Percentiles rank a stretch among this genome's conserved stretches.
These are phyloP conservation scores for Aphanomyces cochlioides DNA, from an alignment of 352 stramenopile species.

Conservation along the genomic window DNA sequence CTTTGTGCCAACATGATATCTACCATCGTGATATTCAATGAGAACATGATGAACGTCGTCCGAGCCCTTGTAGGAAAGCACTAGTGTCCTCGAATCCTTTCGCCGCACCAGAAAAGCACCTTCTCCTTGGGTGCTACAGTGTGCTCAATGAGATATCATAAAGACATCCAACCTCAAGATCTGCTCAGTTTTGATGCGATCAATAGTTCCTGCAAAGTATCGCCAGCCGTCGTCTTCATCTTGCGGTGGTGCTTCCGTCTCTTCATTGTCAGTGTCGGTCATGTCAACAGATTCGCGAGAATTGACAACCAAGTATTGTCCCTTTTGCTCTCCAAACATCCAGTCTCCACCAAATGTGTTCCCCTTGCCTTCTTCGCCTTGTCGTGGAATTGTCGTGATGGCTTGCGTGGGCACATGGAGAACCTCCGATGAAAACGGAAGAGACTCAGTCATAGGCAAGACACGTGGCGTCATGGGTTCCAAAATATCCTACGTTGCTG, in stretches of 20 bases:
- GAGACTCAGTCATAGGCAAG: neutral
- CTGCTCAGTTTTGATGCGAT: constrained; percentile 52
- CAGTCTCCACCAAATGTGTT: constrained; percentile 64
- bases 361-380: constrained; percentile 33
- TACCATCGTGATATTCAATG: constrained; percentile 63
- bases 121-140: constrained; percentile 45
- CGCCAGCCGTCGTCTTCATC: constrained; percentile 66
- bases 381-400: constrained; percentile 71
- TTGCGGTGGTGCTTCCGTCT: constrained; percentile 39
- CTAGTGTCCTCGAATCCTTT: constrained; percentile 75
- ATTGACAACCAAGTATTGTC: constrained; percentile 63
- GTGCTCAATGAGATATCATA: neutral
- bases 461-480: neutral
- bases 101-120: constrained; percentile 75
- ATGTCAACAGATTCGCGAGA: constrained; percentile 11
- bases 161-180: constrained; percentile 49
- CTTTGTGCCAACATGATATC: constrained; percentile 77
- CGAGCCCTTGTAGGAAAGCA: constrained; percentile 73
- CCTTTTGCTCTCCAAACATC: constrained; percentile 77
- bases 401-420: constrained; percentile 64
- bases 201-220: constrained; percentile 81
- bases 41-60: constrained; percentile 82
- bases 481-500: neutral
- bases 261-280: constrained; percentile 31
- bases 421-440: constrained; percentile 53